Evolutionary conservation across 106 monocot species (phyloP).

Genomic region (Narthecium ossifragum): DNA sequence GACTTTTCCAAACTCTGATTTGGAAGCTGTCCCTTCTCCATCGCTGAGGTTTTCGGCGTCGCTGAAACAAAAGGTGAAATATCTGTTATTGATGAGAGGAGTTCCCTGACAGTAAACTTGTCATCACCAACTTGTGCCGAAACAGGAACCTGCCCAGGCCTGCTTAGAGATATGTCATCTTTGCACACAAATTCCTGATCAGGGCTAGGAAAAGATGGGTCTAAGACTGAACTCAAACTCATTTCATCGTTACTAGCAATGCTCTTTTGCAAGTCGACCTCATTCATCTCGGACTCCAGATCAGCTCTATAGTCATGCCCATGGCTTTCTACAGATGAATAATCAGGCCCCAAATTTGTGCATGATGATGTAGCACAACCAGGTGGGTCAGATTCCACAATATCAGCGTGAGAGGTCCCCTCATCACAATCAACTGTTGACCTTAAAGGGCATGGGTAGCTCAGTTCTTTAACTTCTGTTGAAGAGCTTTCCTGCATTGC

Average conservation of each 20-base stretch:
- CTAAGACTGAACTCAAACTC: conserved; percentile 37
- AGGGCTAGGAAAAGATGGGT: conserved; percentile 40
- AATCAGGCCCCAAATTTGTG: background rate
- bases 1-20: conserved; percentile 29
- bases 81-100: conserved; percentile 46
- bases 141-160: conserved; percentile 9
- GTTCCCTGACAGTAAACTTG: conserved; percentile 47
- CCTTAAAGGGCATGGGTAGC: background rate
- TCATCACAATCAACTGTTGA: background rate
- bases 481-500: background rate
- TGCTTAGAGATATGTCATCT: conserved; percentile 34
- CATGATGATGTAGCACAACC: conserved; percentile 16
- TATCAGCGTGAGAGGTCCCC: conserved; percentile 10
- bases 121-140: conserved; percentile 28
- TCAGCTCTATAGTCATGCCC: conserved; percentile 14
- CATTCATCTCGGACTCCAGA: conserved; percentile 12
- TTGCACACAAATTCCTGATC: conserved; percentile 63
- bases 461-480: conserved; percentile 14
- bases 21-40: conserved; percentile 23
- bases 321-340: conserved; percentile 18
- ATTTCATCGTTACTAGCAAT: conserved; percentile 29
- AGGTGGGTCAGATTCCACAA: conserved; percentile 16
- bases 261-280: conserved; percentile 42
- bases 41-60: conserved; percentile 13
- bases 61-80: conserved; percentile 22